These are phyloP conservation scores for Castanea crenata DNA, from an alignment of 306 rosid species.

Conservation along the genomic window DNA sequence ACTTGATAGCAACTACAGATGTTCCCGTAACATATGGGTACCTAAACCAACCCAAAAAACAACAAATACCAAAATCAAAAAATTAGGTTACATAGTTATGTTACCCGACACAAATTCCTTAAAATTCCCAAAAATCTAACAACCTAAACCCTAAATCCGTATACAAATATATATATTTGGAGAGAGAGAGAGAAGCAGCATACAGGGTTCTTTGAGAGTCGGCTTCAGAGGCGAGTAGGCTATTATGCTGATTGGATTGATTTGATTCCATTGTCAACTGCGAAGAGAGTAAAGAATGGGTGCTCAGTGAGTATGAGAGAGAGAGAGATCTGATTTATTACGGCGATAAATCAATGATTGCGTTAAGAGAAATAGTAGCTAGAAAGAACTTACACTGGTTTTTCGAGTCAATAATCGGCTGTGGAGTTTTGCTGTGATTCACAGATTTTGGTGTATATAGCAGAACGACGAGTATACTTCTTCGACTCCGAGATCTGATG, in stretches of 20 bases:
- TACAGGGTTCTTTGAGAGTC: constrained; percentile 70
- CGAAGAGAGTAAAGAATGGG: not conserved
- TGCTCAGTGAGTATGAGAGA: not conserved
- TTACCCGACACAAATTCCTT: not conserved
- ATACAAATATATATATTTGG: too few relatives aligned
- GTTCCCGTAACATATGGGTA: constrained; percentile 93
- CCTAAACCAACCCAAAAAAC: constrained; percentile 29
- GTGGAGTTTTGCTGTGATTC: not conserved
- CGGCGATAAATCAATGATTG: too few relatives aligned
- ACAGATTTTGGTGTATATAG: too few relatives aligned
- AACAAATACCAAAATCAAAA: not conserved
- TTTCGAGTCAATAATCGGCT: not conserved
- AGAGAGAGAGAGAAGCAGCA: constrained; percentile 3
- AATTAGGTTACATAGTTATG: not conserved
- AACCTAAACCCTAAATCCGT: constrained; percentile 4
- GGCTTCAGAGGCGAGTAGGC: constrained; percentile 26
- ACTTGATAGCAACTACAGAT: constrained; percentile 87
- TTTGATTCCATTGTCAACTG: constrained; percentile 35
- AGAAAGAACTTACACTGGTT: too few relatives aligned
- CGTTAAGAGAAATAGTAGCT: too few relatives aligned
- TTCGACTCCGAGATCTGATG: not conserved
- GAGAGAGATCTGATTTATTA: too few relatives aligned
- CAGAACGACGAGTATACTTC: not conserved
- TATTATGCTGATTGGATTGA: constrained; percentile 19
- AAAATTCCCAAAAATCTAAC: constrained; percentile 7